phyloP scores from a whole-genome alignment of 306 rosid species.

The Citrullus amarus region DNA sequence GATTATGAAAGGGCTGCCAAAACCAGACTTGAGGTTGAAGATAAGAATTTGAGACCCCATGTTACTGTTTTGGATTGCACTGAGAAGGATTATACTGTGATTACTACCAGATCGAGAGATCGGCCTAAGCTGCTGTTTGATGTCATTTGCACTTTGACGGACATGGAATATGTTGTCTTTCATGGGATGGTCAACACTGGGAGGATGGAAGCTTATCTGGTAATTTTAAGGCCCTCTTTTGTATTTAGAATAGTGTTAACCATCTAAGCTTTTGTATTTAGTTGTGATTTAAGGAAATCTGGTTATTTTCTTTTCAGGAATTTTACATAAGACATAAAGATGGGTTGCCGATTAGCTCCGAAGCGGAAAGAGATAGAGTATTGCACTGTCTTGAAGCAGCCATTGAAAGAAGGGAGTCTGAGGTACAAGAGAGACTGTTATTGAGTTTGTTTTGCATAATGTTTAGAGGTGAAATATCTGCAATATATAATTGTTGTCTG shows the following conservation, averaged over 20 bases:
- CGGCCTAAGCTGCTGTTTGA: constrained; percentile 83
- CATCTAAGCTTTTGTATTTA: background rate
- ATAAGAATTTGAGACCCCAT: constrained; percentile 45
- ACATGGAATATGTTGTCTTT: constrained; percentile 87
- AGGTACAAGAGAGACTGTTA: constrained; percentile 28
- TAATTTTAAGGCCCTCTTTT: constrained; percentile 4
- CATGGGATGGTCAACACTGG: constrained; percentile 76
- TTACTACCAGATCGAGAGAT: constrained; percentile 75
- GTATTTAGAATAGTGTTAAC: background rate
- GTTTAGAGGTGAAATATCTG: background rate
- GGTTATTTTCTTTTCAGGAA: constrained; percentile 34
- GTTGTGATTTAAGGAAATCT: background rate
- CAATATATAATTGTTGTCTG: background rate
- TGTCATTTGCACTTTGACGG: constrained; percentile 87
- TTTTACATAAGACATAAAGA: constrained; percentile 84
- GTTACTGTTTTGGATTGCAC: constrained; percentile 57
- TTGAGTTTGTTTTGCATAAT: background rate
- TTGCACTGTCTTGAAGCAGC: constrained; percentile 91
- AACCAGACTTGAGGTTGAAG: constrained; percentile 26
- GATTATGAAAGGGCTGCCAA: constrained; percentile 67
- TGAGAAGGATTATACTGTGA: constrained; percentile 73
- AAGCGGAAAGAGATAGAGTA: constrained; percentile 81
- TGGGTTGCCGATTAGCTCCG: constrained; percentile 79
- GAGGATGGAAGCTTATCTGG: constrained; percentile 79
- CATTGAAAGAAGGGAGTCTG: constrained; percentile 77